Base-by-base conservation (phyloP, 192 early-diverging fungal species). In the Gryganskiella cystojenkinii region DNA sequence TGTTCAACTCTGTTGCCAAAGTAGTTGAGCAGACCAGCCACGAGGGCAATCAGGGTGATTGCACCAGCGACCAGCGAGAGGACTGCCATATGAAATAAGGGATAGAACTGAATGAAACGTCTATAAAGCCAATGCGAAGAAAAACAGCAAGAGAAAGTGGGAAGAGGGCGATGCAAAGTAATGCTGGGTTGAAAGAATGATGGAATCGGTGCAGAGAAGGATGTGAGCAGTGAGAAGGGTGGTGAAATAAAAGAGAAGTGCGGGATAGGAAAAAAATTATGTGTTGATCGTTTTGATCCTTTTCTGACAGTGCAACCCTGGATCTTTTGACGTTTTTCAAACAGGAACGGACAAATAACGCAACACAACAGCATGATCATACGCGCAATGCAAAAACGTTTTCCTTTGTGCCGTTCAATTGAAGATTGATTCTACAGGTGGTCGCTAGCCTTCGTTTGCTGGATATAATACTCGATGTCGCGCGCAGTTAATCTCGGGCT, bases 1-100 rank as follows among this genome's bases (percentile, higher is more conserved):
- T 90, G 91, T 56, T 81, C 84, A 35, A 76, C 79, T 54, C 87
- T 76, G 84, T 96, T 86, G 43, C 94, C 92, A 86, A 92, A 98
- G 73, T 91, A 90, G 63, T 89, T 84, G 30, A 98, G 79, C 49
- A 93, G 75, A 27, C 60, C 80, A 22, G 73, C 71, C 11, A 92
- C 91, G 43, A 89, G 50, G 10, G 86, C 56, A 31, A 89, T 81
- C 34, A 93, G 82, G 14, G 83, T 56, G 8, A 87, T 66, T 35
- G 87, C 83, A 52, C 79, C 84, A 14, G 83, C 67, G 37, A 82
- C 84, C 52, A 86, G 50, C n/a, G 79, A 68, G 40, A 80, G 54
- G 53, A 55, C 53, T 31, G 63, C 57, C 79, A 70, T 59, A 53
- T n/a, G 40, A 45, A 30, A 34, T n/a, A 15, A 59, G 5, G 25